Conservation (phyloP, 176 grass and related monocot genomes). For the Calamus simplicifolius region DNA sequence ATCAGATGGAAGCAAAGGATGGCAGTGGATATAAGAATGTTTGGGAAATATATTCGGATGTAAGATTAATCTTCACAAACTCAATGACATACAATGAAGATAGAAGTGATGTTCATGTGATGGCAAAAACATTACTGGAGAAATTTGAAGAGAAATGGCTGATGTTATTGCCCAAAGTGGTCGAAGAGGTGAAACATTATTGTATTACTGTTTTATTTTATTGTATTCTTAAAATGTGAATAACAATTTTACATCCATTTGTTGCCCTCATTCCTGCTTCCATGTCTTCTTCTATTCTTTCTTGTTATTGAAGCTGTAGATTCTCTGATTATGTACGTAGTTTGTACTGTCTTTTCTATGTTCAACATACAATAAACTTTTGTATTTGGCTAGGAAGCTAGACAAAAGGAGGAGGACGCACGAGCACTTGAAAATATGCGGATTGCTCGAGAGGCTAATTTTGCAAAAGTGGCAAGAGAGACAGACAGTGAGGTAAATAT, state of each 20-base stretch:
- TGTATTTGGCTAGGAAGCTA: conserved; percentile 53
- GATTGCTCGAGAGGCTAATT: conserved; percentile 41
- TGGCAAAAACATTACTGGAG: conserved; percentile 79
- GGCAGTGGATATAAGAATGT: conserved; percentile 62
- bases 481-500: conserved; percentile 62
- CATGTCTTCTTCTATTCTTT: neutral
- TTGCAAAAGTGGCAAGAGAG: conserved; percentile 69
- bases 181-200: conserved; percentile 54
- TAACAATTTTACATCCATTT: too few relatives aligned
- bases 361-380: conserved; percentile 9
- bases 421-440: conserved; percentile 29
- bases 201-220: neutral
- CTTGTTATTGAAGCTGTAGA: neutral
- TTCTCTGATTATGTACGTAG: conserved; percentile 5
- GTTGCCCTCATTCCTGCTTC: too few relatives aligned
- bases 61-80: conserved; percentile 87
- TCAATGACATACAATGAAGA: conserved; percentile 92
- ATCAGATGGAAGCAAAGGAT: conserved; percentile 85
- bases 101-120: conserved; percentile 44
- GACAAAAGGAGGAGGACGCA: conserved; percentile 58
- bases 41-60: conserved; percentile 86
- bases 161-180: conserved; percentile 72
- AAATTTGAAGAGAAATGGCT: conserved; percentile 95
- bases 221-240: neutral
- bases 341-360: neutral